Evolutionary conservation across 192 early-diverging fungal species (phyloP), one percentile per base, ranked within the genome.

Genomic region (Gamsiella multidivaricata): DNA sequence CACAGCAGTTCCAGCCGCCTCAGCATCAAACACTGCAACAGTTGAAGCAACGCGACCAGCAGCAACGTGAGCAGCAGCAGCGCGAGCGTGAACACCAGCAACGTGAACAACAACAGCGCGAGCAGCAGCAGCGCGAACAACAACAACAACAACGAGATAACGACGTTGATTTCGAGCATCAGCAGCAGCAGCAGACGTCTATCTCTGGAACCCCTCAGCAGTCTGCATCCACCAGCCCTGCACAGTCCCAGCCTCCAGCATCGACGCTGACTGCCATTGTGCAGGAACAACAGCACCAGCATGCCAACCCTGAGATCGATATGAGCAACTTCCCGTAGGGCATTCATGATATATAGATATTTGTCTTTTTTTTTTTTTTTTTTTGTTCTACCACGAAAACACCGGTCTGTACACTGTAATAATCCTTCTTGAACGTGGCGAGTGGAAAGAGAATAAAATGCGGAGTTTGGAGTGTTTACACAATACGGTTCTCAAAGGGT

Each of bases 11-110:
- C 17, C 61, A 43, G 33, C 71, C 36, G n/a, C 63, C 62, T 5
- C 72, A 67, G 17, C 72, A 76, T 31, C 72, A 58, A 6, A 75
- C 71, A 9, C 34, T 64, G n/a, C 65, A 68, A 53, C 74, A 78
- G 20, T 14, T 64, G 47, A 56, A 78, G 47, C 74, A 69, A 18
- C 65, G 33, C 11, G 37, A 76, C 26, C 72, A 67, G 20, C 58
- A 62, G 37, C 57, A 66, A 20, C 57, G 42, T 11, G 49, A 68
- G 12, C 54, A 58, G 18, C 65, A 57, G 14, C 70, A 73, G 23
- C 55, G 58, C 3, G 54, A 58, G 20, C 45, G 45, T 0, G 52
- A 72, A 7, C 70, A 73, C 50, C 54, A 56, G 39, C 58, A 70
- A 31, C 58, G 52, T 2, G 58, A 71, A 7, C 39, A 31, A 32